phyloP scores from a whole-genome alignment of 176 grass and related monocot genomes.

The Paspalum notatum region DNA sequence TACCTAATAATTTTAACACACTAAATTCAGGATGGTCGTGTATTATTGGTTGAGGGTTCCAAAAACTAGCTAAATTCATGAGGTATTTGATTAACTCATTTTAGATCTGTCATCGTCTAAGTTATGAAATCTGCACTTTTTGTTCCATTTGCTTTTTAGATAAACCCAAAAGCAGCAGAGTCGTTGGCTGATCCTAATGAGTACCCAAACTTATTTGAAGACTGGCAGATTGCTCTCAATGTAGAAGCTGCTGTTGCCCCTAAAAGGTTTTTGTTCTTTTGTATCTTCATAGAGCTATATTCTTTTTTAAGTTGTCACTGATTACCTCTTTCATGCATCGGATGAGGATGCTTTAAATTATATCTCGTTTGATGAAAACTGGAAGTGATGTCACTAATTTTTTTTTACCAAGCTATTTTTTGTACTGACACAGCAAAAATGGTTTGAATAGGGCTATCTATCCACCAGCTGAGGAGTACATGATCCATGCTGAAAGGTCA shows the following conservation, averaged over 20 bases:
- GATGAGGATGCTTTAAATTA: slow-evolving; percentile 6
- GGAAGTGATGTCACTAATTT: neutral
- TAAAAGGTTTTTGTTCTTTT: slow-evolving; percentile 56
- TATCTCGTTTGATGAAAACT: neutral
- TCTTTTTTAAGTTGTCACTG: neutral
- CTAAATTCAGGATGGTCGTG: neutral
- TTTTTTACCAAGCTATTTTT: neutral
- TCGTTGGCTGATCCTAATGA: slow-evolving; percentile 89
- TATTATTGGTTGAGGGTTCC: slow-evolving; percentile 12
- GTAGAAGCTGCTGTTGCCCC: slow-evolving; percentile 66
- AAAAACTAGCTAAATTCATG: neutral
- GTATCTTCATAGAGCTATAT: slow-evolving; percentile 18
- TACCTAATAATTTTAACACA: neutral
- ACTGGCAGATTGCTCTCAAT: slow-evolving; percentile 95
- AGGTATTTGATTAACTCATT: neutral
- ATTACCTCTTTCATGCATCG: slow-evolving; percentile 21
- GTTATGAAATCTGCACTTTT: slow-evolving; percentile 4
- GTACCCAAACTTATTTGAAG: slow-evolving; percentile 92
- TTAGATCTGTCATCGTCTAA: neutral
- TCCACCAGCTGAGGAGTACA: slow-evolving; percentile 78
- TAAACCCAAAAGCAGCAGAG: slow-evolving; percentile 92
- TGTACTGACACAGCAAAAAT: neutral
- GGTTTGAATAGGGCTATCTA: slow-evolving; percentile 66
- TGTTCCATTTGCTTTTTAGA: slow-evolving; percentile 45
- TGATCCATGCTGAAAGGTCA: slow-evolving; percentile 66